phyloP scores from a whole-genome alignment of 805 yeast species.

The Yamadazyma takamatsuzukensis region DNA sequence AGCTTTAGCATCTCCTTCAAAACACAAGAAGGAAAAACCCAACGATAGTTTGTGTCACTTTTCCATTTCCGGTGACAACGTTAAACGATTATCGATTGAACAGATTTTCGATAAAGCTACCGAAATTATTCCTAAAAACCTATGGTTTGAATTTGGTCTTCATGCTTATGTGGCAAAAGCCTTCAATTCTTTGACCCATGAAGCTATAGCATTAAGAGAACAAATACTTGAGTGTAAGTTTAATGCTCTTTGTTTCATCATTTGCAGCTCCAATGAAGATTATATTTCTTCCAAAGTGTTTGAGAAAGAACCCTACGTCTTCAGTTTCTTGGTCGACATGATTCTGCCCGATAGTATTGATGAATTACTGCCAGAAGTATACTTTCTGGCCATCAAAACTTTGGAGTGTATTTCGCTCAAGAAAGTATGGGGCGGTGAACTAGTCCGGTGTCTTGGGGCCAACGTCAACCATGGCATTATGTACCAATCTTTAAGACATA shows the following conservation, averaged over 20 bases:
- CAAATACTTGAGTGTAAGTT: slow-evolving; percentile 62
- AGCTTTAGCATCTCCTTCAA: slow-evolving; percentile 17
- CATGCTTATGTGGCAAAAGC: slow-evolving; percentile 68
- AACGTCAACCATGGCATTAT: slow-evolving; percentile 82
- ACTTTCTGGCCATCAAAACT: slow-evolving; percentile 60
- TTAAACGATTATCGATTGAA: slow-evolving; percentile 51
- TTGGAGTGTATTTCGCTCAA: slow-evolving; percentile 66
- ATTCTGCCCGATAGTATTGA: slow-evolving; percentile 59
- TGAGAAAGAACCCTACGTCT: slow-evolving; percentile 65
- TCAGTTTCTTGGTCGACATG: slow-evolving; percentile 67
- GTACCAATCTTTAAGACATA: slow-evolving; percentile 65
- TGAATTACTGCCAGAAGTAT: slow-evolving; percentile 47
- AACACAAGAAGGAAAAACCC: slow-evolving; percentile 11
- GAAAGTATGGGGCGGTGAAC: slow-evolving; percentile 70
- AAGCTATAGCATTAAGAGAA: slow-evolving; percentile 52
- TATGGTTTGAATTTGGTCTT: slow-evolving; percentile 60
- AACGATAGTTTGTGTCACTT: slow-evolving; percentile 52
- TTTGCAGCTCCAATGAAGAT: slow-evolving; percentile 53
- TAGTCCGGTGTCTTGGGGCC: slow-evolving; percentile 75
- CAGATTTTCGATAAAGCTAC: slow-evolving; percentile 63
- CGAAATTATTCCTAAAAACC: slow-evolving; percentile 55
- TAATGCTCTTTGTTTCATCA: slow-evolving; percentile 60
- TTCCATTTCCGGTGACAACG: slow-evolving; percentile 50
- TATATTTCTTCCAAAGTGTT: slow-evolving; percentile 62
- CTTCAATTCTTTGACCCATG: slow-evolving; percentile 54